A percentile compares a stretch with the other conserved stretches of the same genome.
These are phyloP conservation scores for Monosporascus sp. DNA, from an alignment of 2,329 filamentous ascomycete species.

Conservation along the genomic window DNA sequence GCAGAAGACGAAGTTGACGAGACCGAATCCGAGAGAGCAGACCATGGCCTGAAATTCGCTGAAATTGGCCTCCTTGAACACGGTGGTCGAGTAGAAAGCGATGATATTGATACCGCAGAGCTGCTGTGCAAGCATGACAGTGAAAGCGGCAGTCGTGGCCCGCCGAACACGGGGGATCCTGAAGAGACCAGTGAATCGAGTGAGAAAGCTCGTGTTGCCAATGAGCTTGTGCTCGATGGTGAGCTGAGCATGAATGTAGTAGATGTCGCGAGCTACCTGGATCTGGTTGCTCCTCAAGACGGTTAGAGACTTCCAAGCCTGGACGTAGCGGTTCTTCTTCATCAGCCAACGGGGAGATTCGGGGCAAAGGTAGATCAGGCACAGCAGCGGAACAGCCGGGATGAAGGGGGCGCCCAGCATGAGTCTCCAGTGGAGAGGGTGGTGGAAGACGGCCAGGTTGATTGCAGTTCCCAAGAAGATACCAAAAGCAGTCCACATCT, in stretches of 20 bases:
- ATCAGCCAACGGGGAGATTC: slow-evolving; percentile 63
- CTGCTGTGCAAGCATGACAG: slow-evolving; percentile 76
- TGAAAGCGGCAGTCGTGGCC: slow-evolving; percentile 71
- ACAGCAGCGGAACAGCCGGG: slow-evolving; percentile 50
- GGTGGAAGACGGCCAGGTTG: slow-evolving; percentile 47
- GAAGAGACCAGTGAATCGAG: slow-evolving; percentile 61
- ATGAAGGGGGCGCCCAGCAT: slow-evolving; percentile 57
- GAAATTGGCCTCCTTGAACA: slow-evolving; percentile 56
- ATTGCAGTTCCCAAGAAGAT: slow-evolving; percentile 58
- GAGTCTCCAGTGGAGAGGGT: slow-evolving; percentile 31
- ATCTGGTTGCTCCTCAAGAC: slow-evolving; percentile 49
- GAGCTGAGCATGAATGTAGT: slow-evolving; percentile 61
- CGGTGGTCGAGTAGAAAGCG: slow-evolving; percentile 67
- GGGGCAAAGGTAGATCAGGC: slow-evolving; percentile 61
- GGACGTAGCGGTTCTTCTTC: slow-evolving; percentile 58
- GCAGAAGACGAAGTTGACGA: slow-evolving; percentile 62
- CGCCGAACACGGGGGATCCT: slow-evolving; percentile 64
- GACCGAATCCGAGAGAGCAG: slow-evolving; percentile 60
- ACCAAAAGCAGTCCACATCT: slow-evolving; percentile 61
- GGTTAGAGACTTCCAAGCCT: slow-evolving; percentile 54
- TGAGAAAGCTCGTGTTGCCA: slow-evolving; percentile 51
- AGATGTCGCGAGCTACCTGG: slow-evolving; percentile 57
- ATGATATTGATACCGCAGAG: slow-evolving; percentile 71
- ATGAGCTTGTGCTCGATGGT: slow-evolving; percentile 52
- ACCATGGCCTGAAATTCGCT: slow-evolving; percentile 50